Conservation (phyloP, 495 filamentous ascomycete genomes). For the Cudoniella acicularis region DNA sequence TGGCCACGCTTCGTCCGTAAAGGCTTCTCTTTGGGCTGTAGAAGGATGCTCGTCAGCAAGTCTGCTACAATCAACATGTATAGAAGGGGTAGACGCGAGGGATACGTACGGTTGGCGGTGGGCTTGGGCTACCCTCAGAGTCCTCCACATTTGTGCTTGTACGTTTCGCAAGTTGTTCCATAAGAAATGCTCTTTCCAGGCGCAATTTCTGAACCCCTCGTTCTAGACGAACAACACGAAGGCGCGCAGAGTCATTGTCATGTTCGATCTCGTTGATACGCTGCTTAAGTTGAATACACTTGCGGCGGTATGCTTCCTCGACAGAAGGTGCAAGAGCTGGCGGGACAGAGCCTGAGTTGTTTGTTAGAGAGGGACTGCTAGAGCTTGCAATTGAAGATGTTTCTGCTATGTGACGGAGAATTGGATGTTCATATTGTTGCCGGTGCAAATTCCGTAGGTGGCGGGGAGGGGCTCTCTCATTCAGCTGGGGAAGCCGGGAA, state of each 20-base stretch:
- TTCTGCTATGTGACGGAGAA: too few species aligned
- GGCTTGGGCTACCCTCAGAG: slow-evolving; percentile 67
- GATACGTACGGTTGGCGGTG: slow-evolving; percentile 62
- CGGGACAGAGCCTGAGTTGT: slow-evolving; percentile 27
- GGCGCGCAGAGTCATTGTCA: slow-evolving; percentile 73
- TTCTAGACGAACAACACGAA: slow-evolving; percentile 75
- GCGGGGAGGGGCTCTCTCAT: too few species aligned
- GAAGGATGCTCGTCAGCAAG: slow-evolving; percentile 9
- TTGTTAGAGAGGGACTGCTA: neutral
- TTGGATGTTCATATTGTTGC: too few species aligned
- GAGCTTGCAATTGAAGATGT: slow-evolving; percentile 1
- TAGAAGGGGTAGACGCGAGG: neutral
- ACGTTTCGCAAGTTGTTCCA: slow-evolving; percentile 80
- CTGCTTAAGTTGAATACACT: slow-evolving; percentile 92
- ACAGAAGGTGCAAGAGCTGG: slow-evolving; percentile 84
- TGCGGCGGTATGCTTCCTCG: slow-evolving; percentile 91
- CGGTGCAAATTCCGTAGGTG: too few species aligned
- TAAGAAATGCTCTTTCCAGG: slow-evolving; percentile 81
- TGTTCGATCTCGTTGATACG: slow-evolving; percentile 88
- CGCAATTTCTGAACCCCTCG: slow-evolving; percentile 87
- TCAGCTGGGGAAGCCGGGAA: too few species aligned
- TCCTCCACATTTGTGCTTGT: slow-evolving; percentile 78
- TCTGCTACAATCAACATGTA: slow-evolving; percentile 9
- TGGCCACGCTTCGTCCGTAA: slow-evolving; percentile 81
- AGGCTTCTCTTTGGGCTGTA: slow-evolving; percentile 84